Conservation (phyloP, 164 flowering plant species). For the Tetrastigma voinierianum region DNA sequence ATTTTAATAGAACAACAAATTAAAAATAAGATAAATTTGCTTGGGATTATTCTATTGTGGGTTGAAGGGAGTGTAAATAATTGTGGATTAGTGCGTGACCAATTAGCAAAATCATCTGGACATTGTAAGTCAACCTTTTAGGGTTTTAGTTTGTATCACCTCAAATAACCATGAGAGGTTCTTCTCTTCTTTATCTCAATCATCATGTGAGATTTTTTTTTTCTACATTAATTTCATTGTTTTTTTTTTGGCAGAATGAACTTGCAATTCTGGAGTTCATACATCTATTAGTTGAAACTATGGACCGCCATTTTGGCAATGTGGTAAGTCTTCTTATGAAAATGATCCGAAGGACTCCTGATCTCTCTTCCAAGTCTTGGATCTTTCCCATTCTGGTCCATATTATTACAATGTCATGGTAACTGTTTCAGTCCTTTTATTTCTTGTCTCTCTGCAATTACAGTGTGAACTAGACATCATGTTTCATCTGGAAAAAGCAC, state of each 20-base stretch:
- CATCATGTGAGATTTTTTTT: too few species aligned
- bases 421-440: neutral
- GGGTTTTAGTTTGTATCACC: too few species aligned
- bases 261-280: conserved; percentile 93
- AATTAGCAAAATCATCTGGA: too few species aligned
- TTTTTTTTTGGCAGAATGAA: conserved; percentile 68
- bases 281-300: conserved; percentile 92
- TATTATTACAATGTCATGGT: neutral
- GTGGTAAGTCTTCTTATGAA: conserved; percentile 58
- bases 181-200: too few species aligned
- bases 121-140: too few species aligned
- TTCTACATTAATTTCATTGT: neutral
- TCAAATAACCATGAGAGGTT: too few species aligned
- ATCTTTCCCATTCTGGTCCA: neutral
- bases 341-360: neutral
- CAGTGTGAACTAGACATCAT: conserved; percentile 99
- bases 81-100: too few species aligned
- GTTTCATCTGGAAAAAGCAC: conserved; percentile 98
- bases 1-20: too few species aligned
- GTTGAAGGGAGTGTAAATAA: too few species aligned
- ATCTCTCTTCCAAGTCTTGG: neutral
- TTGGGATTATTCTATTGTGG: too few species aligned
- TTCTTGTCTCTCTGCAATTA: conserved; percentile 11
- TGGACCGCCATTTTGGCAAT: conserved; percentile 99
- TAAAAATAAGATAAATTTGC: too few species aligned